Base-by-base conservation (phyloP, 148 eudicot species). In the Chenopodium formosanum region DNA sequence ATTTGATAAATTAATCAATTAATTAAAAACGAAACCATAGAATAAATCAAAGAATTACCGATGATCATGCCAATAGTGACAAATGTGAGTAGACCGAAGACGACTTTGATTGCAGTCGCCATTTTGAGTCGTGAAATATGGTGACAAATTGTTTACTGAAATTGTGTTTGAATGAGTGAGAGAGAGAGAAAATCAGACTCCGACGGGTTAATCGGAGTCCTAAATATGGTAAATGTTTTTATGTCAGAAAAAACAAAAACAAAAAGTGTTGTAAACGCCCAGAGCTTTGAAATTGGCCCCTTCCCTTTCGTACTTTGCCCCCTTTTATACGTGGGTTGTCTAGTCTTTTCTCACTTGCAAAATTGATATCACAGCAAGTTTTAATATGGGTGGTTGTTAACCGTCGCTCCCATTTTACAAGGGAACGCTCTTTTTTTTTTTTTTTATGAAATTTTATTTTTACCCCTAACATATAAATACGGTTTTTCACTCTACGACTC, bases 51-150 rank as follows among this genome's bases (percentile, higher is more conserved):
- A 56, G 29, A 12, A 27, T 65, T 87, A 93, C 97, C 97, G 85
- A 93, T 83, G 46, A 93, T 88, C 90, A 93, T 90, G 74, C 93
- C 93, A 10, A 90, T 47, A 2, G 95, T 91, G 86, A 93, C 93
- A 60, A 93, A 85, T 56, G 92, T 89, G 20, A 93, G 97, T 76
- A 93, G 90, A 9, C 90, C 92, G 53, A 90, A 88, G 40, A 91
- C 85, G 31, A 93, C 78, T 84, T 84, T 87, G 90, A 87, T 85
- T 22, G 83, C 63, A n/a, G 87, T 62, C 47, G 92, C 91, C 92
- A 90, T 91, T 68, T 23, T 65, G 53, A 9, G 69, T 65, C 31
- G 69, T 65, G 12, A 65, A 23, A 27, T 22, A 0, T 63, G 63
- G 4, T 58, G 62, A 8, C 9, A 5, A 20, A 7, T 40, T 62